Percentiles rank a stretch among this genome's conserved stretches.
Evolutionary conservation across 2,329 filamentous ascomycete species (phyloP).

Genomic region (Ramichloridium luteum): DNA sequence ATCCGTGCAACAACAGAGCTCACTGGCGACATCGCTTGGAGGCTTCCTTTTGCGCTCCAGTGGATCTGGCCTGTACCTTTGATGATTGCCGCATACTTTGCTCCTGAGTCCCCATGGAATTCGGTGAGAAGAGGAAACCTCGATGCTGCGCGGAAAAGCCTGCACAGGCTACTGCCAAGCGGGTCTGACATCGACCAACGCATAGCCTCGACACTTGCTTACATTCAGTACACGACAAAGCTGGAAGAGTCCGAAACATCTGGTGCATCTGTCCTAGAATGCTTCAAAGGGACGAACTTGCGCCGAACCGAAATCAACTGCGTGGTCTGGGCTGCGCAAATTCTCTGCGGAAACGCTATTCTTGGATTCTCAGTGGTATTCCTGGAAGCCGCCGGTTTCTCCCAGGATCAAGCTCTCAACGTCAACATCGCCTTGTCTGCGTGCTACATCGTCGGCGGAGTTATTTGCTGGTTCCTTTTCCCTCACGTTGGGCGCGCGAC

Average conservation of each 20-base stretch:
- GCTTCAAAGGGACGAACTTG: slow-evolving; percentile 33
- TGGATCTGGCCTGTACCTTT: slow-evolving; percentile 36
- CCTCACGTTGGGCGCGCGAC: slow-evolving; percentile 27
- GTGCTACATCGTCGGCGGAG: slow-evolving; percentile 16
- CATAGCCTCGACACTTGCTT: too few species aligned
- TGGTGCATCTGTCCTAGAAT: slow-evolving; percentile 26
- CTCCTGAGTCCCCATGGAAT: slow-evolving; percentile 22
- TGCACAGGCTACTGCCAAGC: too few species aligned
- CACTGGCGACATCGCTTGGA: slow-evolving; percentile 26
- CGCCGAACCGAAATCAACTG: slow-evolving; percentile 32
- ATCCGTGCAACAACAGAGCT: slow-evolving; percentile 23
- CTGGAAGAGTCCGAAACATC: slow-evolving; percentile 21
- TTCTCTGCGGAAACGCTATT: slow-evolving; percentile 22
- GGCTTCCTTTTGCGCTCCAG: slow-evolving; percentile 33
- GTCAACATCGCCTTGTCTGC: too few species aligned
- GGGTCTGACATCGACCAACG: too few species aligned
- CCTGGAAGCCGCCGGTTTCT: slow-evolving; percentile 29
- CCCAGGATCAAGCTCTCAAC: too few species aligned
- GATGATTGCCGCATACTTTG: slow-evolving; percentile 18
- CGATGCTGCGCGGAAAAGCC: too few species aligned
- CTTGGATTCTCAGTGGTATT: slow-evolving; percentile 28
- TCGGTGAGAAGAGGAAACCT: too few species aligned
- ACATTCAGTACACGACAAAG: slow-evolving; percentile 27
- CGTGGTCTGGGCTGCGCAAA: slow-evolving; percentile 27
- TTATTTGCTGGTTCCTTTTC: slow-evolving; percentile 26